These are phyloP conservation scores for Trichosporon coremiiforme DNA, from an alignment of 1,284 basidiomycete genomes.

Conservation along the genomic window DNA sequence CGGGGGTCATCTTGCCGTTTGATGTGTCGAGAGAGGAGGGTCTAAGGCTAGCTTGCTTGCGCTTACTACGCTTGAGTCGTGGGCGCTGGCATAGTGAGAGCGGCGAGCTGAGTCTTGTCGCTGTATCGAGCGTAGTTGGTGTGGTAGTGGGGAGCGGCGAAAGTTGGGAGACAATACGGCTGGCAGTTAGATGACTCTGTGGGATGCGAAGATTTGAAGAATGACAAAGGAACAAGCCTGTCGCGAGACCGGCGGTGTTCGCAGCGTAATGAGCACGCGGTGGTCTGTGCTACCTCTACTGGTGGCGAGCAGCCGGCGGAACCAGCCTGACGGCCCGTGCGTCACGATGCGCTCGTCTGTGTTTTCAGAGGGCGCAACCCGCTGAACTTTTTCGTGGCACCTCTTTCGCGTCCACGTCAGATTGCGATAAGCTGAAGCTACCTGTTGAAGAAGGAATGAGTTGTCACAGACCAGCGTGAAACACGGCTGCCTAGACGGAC, in stretches of 20 bases:
- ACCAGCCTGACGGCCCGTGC: slow-evolving; percentile 6
- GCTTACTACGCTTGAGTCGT: slow-evolving; percentile 11
- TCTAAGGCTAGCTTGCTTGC: background rate
- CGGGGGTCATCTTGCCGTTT: background rate
- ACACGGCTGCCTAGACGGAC: no score
- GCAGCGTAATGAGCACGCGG: slow-evolving; percentile 12
- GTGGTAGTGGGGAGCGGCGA: background rate
- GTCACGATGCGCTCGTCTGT: slow-evolving; percentile 1
- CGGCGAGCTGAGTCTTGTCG: background rate
- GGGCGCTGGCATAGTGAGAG: slow-evolving; percentile 6
- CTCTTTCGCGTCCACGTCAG: background rate
- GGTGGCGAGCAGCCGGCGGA: slow-evolving; percentile 8
- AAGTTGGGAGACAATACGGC: background rate
- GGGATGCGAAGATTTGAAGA: background rate
- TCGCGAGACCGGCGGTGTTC: slow-evolving; percentile 2
- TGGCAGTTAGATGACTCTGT: background rate
- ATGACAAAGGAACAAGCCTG: background rate
- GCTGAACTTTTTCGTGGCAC: background rate
- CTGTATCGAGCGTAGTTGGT: background rate
- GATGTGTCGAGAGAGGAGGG: background rate
- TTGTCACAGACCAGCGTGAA: background rate
- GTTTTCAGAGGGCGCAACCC: background rate
- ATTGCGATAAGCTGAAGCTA: background rate
- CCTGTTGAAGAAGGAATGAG: background rate
- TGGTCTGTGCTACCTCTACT: background rate